Base-by-base conservation (phyloP, 1,284 basidiomycete species). In the Puccinia horiana region DNA sequence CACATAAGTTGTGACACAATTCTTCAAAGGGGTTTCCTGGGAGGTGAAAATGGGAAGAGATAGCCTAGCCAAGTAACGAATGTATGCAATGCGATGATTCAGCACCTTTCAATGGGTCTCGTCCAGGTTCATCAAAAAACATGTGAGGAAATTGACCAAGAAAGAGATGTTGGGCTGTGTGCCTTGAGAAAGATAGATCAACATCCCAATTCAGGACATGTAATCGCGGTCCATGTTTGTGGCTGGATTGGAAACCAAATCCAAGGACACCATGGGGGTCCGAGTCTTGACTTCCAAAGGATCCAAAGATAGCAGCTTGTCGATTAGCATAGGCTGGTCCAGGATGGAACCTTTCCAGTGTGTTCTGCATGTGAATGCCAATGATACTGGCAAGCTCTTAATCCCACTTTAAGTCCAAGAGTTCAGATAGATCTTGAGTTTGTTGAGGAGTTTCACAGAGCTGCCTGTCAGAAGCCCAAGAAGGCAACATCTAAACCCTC, bases 401-500 rank as follows among this genome's bases (percentile, higher is more conserved):
- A 18, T 63, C 56, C 76, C 76, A 77, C 49, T 67, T 77, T 3
- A 77, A 23, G 29, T 65, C 40, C 23, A 77, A 14, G 49, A 44
- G 14, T 16, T 8, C 3, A 6, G 32, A 58, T 16, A 77, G 37
- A 16, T 54, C 29, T 23, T 2, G 5, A 65, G 12, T 11, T 26
- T 9, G 11, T 0, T 11, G 1, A 77, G 20, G 11, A 76, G 32
- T 4, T 16, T 4, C 6, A 29, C 8, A 32, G 58, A 65, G 23
- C 23, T 65, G 5, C 40, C 76, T 18, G 26, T 52, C 0, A 77
- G 14, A 8, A 63, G 0, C n/a, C n/a, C 2, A 52, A 32, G 0
- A 52, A 20, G 0, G 18, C 18, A 0, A 32, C 23, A 2, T 52
- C 73, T 1, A 16, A 23, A 12, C 32, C 32, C 2, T 26, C 11